These are phyloP conservation scores for Metschnikowia baotianmanensis DNA, from an alignment of 805 yeast species.

Conservation along the genomic window DNA sequence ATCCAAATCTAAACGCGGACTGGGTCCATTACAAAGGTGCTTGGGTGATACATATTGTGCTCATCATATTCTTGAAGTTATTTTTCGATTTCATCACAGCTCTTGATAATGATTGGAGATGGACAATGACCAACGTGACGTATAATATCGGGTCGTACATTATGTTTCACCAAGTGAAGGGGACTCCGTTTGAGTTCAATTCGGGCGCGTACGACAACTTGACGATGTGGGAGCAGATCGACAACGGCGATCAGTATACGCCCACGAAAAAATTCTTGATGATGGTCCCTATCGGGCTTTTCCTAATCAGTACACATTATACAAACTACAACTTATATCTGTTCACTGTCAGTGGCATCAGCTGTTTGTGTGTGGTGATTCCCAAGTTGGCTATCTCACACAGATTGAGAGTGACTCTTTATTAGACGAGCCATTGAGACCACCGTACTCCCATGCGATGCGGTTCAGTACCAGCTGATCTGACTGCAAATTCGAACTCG, in stretches of 20 bases:
- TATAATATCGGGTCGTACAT: conserved; percentile 89
- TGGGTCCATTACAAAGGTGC: conserved; percentile 98
- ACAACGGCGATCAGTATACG: conserved; percentile 94
- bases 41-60: conserved; percentile 88
- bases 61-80: conserved; percentile 69
- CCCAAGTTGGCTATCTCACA: conserved; percentile 88
- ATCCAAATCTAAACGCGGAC: conserved; percentile 88
- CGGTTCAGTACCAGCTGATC: no score
- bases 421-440: conserved; percentile 14
- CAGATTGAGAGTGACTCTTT: conserved; percentile 65
- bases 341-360: conserved; percentile 74
- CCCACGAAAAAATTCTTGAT: conserved; percentile 92
- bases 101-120: conserved; percentile 77
- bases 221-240: conserved; percentile 98
- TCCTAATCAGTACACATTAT: conserved; percentile 85
- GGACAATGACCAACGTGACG: conserved; percentile 91
- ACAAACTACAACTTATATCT: conserved; percentile 77
- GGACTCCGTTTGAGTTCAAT: conserved; percentile 96
- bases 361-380: conserved; percentile 82
- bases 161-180: conserved; percentile 96
- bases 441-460: background rate
- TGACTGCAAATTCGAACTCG: no score
- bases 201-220: conserved; percentile 93
- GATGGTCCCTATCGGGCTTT: conserved; percentile 88
- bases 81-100: conserved; percentile 79